Evolutionary conservation across 2,329 filamentous ascomycete genomes (phyloP), one percentile per base, ranked within the genome.

Genomic region (Alternaria viburni): DNA sequence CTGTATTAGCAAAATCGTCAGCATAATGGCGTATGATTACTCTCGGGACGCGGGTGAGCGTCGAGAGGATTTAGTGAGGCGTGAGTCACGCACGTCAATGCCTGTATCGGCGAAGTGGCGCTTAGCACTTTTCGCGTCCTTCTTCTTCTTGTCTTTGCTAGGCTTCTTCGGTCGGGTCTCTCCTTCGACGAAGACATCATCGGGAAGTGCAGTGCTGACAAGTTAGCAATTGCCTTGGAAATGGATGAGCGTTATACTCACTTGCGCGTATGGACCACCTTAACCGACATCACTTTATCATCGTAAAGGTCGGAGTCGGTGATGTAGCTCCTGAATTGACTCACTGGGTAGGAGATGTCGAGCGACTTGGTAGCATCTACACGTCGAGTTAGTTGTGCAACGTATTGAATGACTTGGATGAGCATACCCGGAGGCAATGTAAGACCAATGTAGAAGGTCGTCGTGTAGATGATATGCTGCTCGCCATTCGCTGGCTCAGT

Each of bases 391-490:
- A 69, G 23, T 25, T 30, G 9, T 28, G n/a, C 8, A 5, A 45
- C 28, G 7, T 32, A 11, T 6, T 30, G 45, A 11, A 12, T 6
- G 17, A 57, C 49, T 30, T 7, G 0, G 12, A 9, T 47, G 49
- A 3, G 25, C 87, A 77, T 86, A 93, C 92, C 90, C 83, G 90
- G 87, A 41, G 86, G 86, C 59, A 97, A 82, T 72, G 95, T 91
- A 51, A 98, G 85, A 36, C 96, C 96, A 75, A 99, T 93, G 77
- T 98, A 99, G 79, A 94, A 95, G 1, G 94, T 97, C 23, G 93
- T 93, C 0, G 95, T 98, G 77, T 92, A 97, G 26, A 98, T 82
- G 49, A 84, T 85, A 57, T 82, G 80, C 32, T 79, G 79, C 26
- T 80, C 77, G n/a, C 80, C 78, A 36, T 81, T 77, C 7, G 70